Evolutionary conservation across 2,329 filamentous ascomycete species (phyloP), one percentile per base, ranked within the genome.

Genomic region (Trichophyton benhamiae): DNA sequence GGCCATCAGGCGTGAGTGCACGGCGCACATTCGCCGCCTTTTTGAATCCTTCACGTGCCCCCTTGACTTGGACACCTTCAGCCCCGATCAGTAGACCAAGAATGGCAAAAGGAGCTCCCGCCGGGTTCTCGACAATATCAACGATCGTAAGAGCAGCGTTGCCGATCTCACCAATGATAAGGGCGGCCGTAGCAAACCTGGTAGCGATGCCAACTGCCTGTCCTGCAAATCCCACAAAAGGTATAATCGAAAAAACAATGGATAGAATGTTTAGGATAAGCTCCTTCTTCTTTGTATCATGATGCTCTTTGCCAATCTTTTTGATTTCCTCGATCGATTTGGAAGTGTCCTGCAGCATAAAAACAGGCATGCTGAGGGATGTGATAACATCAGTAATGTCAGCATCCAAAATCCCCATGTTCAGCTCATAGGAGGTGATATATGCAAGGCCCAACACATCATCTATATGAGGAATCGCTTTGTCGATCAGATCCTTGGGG

Each of bases 251-350:
- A 27, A 55, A 55, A 7, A 61, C 52, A 33, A 61, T 61, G 25
- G 59, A 55, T 22, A 60, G 44, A 15, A 60, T 42, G 5, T 36
- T 3, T 22, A 53, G 44, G 36, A 53, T 20, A 13, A 52, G 22
- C 17, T 60, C 25, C 6, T 20, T 15, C 33, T 7, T 55, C 20
- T 60, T 55, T 5, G 3, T 38, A 36, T 60, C 49, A 22, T 60
- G 22, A 2, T 60, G 48, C 22, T 60, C 59, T n/a, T 61, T 61
- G 33, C 59, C 59, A 36, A 61, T 61, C n/a, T 61, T 55, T 17
- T 55, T 60, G n/a, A 60, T 44, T 8, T 60, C 49, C 13, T 52
- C 27, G n/a, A 60, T 60, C 2, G 46, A 60, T 13, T 60, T 42
- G 48, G 33, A 38, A 15, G 59, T 49, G 8, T 61, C 48, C 15